Evolutionary conservation across 176 grass and related monocot species (phyloP).

Genomic region (Stipa capillata): DNA sequence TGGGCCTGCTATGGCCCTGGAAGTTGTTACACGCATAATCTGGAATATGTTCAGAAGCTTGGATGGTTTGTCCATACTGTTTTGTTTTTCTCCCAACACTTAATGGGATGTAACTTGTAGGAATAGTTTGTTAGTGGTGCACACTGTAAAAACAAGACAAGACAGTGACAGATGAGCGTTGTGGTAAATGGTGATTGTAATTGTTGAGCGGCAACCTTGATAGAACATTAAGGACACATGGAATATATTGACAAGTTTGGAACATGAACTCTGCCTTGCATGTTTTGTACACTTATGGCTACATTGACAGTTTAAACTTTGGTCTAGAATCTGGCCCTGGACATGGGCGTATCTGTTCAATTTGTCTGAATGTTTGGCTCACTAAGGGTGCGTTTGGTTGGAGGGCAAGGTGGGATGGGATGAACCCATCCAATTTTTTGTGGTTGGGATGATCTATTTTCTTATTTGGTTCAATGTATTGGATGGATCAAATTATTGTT

Average conservation of each 20-base stretch:
- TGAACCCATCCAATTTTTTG: no score
- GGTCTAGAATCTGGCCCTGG: background rate
- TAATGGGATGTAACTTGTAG: background rate
- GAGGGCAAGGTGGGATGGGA: no score
- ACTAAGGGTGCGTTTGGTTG: no score
- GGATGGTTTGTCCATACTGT: background rate
- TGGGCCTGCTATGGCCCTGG: background rate
- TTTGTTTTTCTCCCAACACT: background rate
- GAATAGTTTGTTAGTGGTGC: background rate
- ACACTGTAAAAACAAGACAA: background rate
- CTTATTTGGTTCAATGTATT: no score
- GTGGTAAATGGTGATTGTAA: background rate
- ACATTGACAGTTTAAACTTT: no score
- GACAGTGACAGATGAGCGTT: background rate
- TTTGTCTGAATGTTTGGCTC: no score
- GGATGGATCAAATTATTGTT: no score
- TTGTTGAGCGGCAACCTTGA: no score
- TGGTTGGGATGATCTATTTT: no score
- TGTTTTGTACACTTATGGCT: background rate
- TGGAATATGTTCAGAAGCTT: background rate
- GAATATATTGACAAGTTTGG: background rate
- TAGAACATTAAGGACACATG: background rate
- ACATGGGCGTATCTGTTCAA: no score
- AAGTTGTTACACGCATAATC: background rate
- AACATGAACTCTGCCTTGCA: background rate